Evolutionary conservation across 768 basidiomycete species (phyloP).

Genomic region (Lentinus tigrinus): DNA sequence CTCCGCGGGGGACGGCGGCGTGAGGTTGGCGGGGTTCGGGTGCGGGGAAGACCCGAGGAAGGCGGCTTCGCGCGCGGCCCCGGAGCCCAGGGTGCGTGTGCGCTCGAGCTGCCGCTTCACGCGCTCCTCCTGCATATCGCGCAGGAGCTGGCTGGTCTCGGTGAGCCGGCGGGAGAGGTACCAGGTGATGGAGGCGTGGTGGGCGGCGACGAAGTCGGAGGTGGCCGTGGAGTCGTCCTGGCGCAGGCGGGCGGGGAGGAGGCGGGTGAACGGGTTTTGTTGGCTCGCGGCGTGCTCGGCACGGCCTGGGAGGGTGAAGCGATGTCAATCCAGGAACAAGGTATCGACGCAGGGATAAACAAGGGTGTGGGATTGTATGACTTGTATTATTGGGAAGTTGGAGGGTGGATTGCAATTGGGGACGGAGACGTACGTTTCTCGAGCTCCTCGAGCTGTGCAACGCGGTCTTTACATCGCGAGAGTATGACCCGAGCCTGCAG

Average conservation of each 20-base stretch:
- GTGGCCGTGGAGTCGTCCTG: conserved; percentile 56
- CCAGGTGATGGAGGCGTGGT: conserved; percentile 91
- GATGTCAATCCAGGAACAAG: neutral
- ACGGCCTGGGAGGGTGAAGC: conserved; percentile 47
- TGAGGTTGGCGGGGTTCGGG: neutral
- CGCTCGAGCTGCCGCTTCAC: conserved; percentile 85
- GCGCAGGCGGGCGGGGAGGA: conserved; percentile 70
- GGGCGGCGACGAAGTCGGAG: conserved; percentile 79
- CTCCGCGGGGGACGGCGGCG: conserved; percentile 17
- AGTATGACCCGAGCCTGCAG: conserved; percentile 85
- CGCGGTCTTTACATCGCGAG: conserved; percentile 80
- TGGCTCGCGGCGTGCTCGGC: conserved; percentile 63
- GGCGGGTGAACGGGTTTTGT: conserved; percentile 61
- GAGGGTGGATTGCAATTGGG: too few species aligned
- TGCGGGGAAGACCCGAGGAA: conserved; percentile 31
- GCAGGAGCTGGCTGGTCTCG: conserved; percentile 74
- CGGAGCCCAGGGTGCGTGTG: conserved; percentile 77
- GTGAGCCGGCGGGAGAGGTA: conserved; percentile 82
- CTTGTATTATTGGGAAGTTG: too few species aligned
- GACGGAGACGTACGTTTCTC: conserved; percentile 73
- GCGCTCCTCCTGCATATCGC: conserved; percentile 92
- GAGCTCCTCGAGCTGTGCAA: conserved; percentile 82
- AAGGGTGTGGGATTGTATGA: conserved; percentile 8
- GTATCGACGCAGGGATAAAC: neutral
- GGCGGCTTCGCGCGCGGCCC: conserved; percentile 64